A percentile compares a stretch with the other conserved stretches of the same genome.
phyloP scores from a whole-genome alignment of 768 basidiomycete species.

The Mycena maculata region DNA sequence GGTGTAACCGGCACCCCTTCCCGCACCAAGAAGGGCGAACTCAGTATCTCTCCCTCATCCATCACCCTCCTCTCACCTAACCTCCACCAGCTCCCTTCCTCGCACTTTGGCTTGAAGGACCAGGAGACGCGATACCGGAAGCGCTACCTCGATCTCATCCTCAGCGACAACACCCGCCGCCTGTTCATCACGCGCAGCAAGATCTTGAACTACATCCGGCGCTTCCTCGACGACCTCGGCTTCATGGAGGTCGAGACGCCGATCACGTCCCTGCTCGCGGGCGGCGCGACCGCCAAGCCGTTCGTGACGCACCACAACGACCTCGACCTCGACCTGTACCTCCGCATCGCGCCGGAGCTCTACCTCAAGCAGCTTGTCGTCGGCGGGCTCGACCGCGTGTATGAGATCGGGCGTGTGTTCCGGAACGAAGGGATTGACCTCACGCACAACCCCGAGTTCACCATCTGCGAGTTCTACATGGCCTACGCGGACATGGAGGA shows the following conservation, averaged over 20 bases:
- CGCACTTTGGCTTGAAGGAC: constrained; percentile 95
- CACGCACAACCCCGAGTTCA: constrained; percentile 99
- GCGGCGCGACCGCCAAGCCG: constrained; percentile 98
- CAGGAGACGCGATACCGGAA: constrained; percentile 98
- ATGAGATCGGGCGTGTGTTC: constrained; percentile 98
- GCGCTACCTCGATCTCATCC: constrained; percentile 97
- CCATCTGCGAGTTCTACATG: constrained; percentile 99
- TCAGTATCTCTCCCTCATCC: constrained; percentile 85
- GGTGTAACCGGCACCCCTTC: constrained; percentile 91
- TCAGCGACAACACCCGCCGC: constrained; percentile 89
- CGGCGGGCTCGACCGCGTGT: constrained; percentile 97
- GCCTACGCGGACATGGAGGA: constrained; percentile 99
- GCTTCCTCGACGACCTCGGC: constrained; percentile 88
- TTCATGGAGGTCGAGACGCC: constrained; percentile 99
- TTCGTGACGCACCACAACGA: constrained; percentile 99
- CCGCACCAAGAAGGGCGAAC: constrained; percentile 95
- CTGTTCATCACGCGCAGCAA: constrained; percentile 91
- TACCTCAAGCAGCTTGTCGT: constrained; percentile 98
- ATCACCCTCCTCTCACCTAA: constrained; percentile 95
- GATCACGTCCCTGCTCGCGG: constrained; percentile 96
- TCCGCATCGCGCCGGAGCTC: constrained; percentile 97
- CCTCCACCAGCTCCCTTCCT: constrained; percentile 93
- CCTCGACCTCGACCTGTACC: constrained; percentile 94
- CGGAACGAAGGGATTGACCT: constrained; percentile 98
- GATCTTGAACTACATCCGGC: constrained; percentile 93